These are phyloP conservation scores for Pseudogymnoascus sp. DNA, from an alignment of 2,329 filamentous ascomycete species.

Conservation along the genomic window DNA sequence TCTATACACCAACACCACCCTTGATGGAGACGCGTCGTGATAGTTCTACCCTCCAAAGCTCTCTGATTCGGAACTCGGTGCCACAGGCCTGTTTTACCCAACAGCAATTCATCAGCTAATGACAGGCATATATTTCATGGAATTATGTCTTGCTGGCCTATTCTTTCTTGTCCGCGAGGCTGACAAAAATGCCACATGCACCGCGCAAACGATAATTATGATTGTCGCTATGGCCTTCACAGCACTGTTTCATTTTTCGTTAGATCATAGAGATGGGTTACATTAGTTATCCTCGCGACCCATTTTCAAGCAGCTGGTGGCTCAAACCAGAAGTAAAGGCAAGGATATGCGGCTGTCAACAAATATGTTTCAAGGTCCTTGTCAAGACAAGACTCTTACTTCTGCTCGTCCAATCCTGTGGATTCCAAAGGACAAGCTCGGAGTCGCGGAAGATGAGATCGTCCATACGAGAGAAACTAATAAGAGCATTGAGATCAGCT, in stretches of 20 bases:
- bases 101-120: conserved; percentile 11
- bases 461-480: neutral
- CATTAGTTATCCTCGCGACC: neutral
- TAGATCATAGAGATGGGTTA: conserved; percentile 43
- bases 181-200: neutral
- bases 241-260: conserved; percentile 40
- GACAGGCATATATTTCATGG: conserved; percentile 12
- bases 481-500: neutral
- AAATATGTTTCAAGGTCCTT: neutral
- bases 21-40: no score
- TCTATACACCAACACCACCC: no score
- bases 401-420: conserved; percentile 33
- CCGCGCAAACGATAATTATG: no score
- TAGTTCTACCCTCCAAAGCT: neutral
- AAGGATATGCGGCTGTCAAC: neutral
- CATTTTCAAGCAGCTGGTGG: neutral
- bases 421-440: conserved; percentile 20
- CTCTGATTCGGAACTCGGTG: neutral
- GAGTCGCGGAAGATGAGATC: neutral
- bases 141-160: conserved; percentile 11
- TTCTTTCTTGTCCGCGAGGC: conserved; percentile 11
- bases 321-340: neutral
- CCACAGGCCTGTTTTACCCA: neutral
- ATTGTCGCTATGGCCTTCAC: neutral
- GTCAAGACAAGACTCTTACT: conserved; percentile 1